Conservation (phyloP, 2,329 filamentous ascomycete species). For the Diaporthe citriasiana region DNA sequence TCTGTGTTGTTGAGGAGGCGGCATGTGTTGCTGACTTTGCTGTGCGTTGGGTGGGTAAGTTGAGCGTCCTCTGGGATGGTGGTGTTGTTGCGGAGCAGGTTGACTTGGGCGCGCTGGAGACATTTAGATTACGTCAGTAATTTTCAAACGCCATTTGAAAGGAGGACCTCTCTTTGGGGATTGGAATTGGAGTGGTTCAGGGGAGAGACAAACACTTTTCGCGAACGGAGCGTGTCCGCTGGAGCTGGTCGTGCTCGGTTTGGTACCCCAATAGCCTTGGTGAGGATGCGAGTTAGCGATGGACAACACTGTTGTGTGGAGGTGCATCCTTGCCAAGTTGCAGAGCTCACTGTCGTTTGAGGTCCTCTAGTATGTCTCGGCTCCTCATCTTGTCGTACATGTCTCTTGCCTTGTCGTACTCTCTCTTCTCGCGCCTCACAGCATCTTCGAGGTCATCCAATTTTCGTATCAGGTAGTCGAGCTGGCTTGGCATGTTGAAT, state of each 20-base stretch:
- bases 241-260: not conserved
- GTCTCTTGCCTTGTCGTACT: not conserved
- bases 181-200: too few relatives aligned
- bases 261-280: not conserved
- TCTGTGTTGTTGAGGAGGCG: not conserved
- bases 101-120: not conserved
- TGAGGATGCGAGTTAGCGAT: not conserved
- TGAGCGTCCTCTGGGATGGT: not conserved
- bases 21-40: not conserved
- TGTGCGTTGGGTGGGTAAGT: not conserved
- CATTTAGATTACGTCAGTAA: not conserved
- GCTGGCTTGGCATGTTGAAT: not conserved
- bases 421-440: not conserved
- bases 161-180: too few relatives aligned
- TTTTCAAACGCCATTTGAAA: not conserved
- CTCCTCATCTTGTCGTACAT: conserved; percentile 12
- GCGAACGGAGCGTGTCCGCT: not conserved
- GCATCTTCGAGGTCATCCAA: conserved; percentile 6
- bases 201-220: not conserved
- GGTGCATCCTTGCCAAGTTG: too few relatives aligned
- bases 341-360: not conserved
- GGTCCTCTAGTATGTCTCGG: conserved; percentile 5
- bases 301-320: too few relatives aligned
- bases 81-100: not conserved
- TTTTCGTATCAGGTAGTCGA: not conserved